Conservation (phyloP, 306 rosid species). For the Cicer arietinum region DNA sequence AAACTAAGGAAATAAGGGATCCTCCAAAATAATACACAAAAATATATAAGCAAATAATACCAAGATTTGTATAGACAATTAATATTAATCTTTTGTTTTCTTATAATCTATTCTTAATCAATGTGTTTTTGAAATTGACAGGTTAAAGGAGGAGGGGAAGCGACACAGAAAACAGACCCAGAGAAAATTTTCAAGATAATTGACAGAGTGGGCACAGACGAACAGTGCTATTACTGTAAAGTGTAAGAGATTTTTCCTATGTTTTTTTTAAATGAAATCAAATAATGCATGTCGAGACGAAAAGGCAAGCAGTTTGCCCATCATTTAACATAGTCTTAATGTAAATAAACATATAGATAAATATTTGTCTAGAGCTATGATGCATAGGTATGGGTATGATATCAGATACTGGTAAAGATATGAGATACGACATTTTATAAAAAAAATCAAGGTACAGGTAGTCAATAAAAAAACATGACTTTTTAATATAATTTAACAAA, state of each 20-base stretch:
- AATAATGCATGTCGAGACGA: background rate
- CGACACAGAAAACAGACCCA: background rate
- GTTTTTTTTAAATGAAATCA: background rate
- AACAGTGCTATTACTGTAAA: background rate
- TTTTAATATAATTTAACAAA: too few relatives aligned
- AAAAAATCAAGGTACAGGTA: too few relatives aligned
- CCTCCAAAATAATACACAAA: background rate
- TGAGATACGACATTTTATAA: too few relatives aligned
- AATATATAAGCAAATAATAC: background rate
- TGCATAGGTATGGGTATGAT: too few relatives aligned
- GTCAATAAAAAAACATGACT: too few relatives aligned
- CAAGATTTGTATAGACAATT: background rate
- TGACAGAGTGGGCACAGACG: background rate
- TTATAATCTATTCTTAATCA: background rate
- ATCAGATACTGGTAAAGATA: too few relatives aligned
- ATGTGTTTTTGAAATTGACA: background rate
- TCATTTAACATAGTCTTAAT: slow-evolving; percentile 15
- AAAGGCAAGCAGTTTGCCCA: slow-evolving; percentile 1
- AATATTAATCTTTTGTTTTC: too few relatives aligned
- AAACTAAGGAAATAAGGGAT: background rate
- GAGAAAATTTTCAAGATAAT: background rate
- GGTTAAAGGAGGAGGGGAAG: background rate
- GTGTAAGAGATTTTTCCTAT: background rate
- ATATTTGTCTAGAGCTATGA: background rate
- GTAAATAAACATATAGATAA: background rate